These are phyloP conservation scores for Apophysomyces trapeziformis DNA, from an alignment of 371 early-diverging fungal species.

Conservation along the genomic window DNA sequence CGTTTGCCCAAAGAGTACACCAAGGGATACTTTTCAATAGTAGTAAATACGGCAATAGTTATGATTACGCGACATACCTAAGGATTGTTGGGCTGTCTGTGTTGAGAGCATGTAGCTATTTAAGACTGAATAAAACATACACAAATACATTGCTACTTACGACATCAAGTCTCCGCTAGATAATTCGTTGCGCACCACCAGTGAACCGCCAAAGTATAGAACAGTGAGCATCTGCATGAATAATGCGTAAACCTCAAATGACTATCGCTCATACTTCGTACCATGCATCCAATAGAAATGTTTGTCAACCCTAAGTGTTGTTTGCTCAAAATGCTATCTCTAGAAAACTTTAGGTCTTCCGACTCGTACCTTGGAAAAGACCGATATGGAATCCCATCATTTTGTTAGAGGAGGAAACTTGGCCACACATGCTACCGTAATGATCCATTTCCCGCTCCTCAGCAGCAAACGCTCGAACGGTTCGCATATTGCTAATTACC, in stretches of 20 bases:
- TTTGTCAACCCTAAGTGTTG: constrained; percentile 59
- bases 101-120: constrained; percentile 72
- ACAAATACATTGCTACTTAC: constrained; percentile 20
- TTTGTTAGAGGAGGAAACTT: constrained; percentile 48
- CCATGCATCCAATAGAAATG: constrained; percentile 72
- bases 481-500: constrained; percentile 71
- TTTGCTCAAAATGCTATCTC: too few relatives aligned
- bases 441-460: constrained; percentile 69
- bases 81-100: constrained; percentile 76
- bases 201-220: constrained; percentile 74
- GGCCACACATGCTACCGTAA: constrained; percentile 54
- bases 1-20: constrained; percentile 77
- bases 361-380: constrained; percentile 68
- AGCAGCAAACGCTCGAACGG: constrained; percentile 78
- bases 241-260: neutral
- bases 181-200: constrained; percentile 71
- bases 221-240: constrained; percentile 55
- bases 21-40: constrained; percentile 55
- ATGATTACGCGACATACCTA: constrained; percentile 40
- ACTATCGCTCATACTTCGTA: constrained; percentile 12
- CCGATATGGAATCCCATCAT: constrained; percentile 80
- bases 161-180: constrained; percentile 75
- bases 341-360: too few relatives aligned
- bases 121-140: constrained; percentile 4
- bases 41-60: too few relatives aligned